Base-by-base conservation (phyloP, 2,329 filamentous ascomycete genomes). In the Pseudodiploospora longispora region DNA sequence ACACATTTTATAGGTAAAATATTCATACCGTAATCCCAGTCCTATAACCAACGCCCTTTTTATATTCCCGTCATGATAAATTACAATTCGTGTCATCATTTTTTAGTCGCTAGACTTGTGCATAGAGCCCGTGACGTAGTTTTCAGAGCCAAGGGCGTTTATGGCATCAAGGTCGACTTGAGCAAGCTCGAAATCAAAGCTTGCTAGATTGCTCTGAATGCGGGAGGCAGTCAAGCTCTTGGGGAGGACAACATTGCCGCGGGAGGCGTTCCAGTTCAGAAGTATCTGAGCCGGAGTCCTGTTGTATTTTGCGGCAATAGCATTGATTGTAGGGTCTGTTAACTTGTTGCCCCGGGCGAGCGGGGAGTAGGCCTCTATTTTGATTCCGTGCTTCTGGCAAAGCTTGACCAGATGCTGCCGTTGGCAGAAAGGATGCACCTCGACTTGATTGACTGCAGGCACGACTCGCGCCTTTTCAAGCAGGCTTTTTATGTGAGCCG, bases 371-470 rank as follows among this genome's bases (percentile, higher is more conserved):
- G 75, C 76, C 37, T 71, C 65, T 3, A 75, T 64, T 6, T 73
- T 71, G 52, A 85, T 83, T 47, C 66, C 62, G 54, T 81, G 64
- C 55, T 72, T 63, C 50, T 70, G 68, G 61, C 74, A 76, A 61
- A 75, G 83, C 28, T 70, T 63, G 29, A 84, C 52, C 6, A 85
- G 66, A 38, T 70, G 67, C 31, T 70, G 69, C 57, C 82, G 82
- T 61, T 83, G 81, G 47, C 83, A 70, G 62, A 87, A 85, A 2
- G 85, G 85, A 63, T 91, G 84, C 52, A 79, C 80, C 68, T 90
- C 86, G 55, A 90, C 83, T 70, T 91, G 86, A 68, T 91, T 89
- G 51, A 84, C 75, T 5, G 77, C 80, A 0, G 86, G 86, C 1
- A 70, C 58, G 42, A 85, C 63, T 43, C 68, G 72, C 36, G 78